phyloP scores from a whole-genome alignment of 1,284 basidiomycete species.

The Trichosporon sp. region DNA sequence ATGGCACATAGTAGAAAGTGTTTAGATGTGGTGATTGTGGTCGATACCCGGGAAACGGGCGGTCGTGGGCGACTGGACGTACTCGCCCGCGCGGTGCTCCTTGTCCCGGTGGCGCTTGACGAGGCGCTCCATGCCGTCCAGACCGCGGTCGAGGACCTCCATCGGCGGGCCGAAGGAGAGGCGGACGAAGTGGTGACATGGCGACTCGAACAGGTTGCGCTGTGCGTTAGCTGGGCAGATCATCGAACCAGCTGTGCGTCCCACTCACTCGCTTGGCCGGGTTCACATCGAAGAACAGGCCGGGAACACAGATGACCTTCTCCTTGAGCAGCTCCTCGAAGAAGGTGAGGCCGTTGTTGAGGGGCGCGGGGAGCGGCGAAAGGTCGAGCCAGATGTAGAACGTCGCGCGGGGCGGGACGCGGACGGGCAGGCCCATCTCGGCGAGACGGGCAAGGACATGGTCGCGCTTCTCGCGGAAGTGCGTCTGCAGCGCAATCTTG shows the following conservation, averaged over 20 bases:
- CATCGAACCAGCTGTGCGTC: not conserved
- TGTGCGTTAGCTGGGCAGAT: slow-evolving; percentile 40
- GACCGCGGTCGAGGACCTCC: slow-evolving; percentile 77
- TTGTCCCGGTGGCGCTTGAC: slow-evolving; percentile 61
- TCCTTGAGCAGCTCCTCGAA: slow-evolving; percentile 87
- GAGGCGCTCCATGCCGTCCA: slow-evolving; percentile 82
- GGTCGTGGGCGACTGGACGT: slow-evolving; percentile 33
- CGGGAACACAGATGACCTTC: slow-evolving; percentile 58
- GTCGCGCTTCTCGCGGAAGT: slow-evolving; percentile 89
- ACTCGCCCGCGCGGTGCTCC: slow-evolving; percentile 34
- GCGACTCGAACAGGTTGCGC: slow-evolving; percentile 78
- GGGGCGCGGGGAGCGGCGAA: slow-evolving; percentile 70
- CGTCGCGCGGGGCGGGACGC: slow-evolving; percentile 71
- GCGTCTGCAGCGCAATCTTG: slow-evolving; percentile 78
- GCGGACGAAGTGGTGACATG: slow-evolving; percentile 85
- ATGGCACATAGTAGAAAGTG: not conserved
- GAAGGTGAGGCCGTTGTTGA: slow-evolving; percentile 89
- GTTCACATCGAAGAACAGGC: slow-evolving; percentile 84
- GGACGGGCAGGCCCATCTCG: slow-evolving; percentile 73
- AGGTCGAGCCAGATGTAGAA: slow-evolving; percentile 93
- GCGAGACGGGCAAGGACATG: slow-evolving; percentile 81
- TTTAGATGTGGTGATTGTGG: slow-evolving; percentile 5
- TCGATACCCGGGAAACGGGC: slow-evolving; percentile 2
- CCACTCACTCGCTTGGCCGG: slow-evolving; percentile 64
- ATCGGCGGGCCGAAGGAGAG: slow-evolving; percentile 85